Evolutionary conservation across 192 early-diverging fungal species (phyloP).

Genomic region (Coemansia sp.): DNA sequence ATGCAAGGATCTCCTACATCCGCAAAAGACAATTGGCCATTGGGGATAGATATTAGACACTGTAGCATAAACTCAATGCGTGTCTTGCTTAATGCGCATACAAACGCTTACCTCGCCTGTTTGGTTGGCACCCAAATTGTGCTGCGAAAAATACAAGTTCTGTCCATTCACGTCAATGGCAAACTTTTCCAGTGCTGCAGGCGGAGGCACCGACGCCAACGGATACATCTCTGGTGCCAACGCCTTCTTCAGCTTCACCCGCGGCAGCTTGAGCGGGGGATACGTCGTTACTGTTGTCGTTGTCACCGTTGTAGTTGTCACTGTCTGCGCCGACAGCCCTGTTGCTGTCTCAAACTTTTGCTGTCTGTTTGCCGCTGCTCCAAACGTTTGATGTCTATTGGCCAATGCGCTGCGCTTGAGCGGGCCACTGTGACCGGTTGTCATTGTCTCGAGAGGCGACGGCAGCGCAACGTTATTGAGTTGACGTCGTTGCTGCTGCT

Average conservation of each 20-base stretch:
- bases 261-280: slow-evolving; percentile 69
- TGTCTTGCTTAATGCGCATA: neutral
- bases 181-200: slow-evolving; percentile 76
- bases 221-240: slow-evolving; percentile 69
- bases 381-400: too few species aligned
- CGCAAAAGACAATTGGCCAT: neutral
- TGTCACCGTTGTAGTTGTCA: slow-evolving; percentile 71
- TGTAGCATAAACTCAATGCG: neutral
- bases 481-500: slow-evolving; percentile 7
- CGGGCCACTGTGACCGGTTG: neutral
- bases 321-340: slow-evolving; percentile 59
- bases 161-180: slow-evolving; percentile 77
- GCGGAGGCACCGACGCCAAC: slow-evolving; percentile 71
- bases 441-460: slow-evolving; percentile 26
- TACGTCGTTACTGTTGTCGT: slow-evolving; percentile 82
- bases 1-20: slow-evolving; percentile 33
- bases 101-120: slow-evolving; percentile 8
- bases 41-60: too few species aligned
- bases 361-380: neutral
- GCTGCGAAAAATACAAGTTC: slow-evolving; percentile 65
- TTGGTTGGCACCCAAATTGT: slow-evolving; percentile 32
- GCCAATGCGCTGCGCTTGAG: too few species aligned
- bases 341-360: neutral
- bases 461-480: slow-evolving; percentile 14
- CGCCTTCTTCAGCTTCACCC: slow-evolving; percentile 54